Base-by-base conservation (phyloP, 73 alveolate species). In the Paramecium sonneborni region DNA sequence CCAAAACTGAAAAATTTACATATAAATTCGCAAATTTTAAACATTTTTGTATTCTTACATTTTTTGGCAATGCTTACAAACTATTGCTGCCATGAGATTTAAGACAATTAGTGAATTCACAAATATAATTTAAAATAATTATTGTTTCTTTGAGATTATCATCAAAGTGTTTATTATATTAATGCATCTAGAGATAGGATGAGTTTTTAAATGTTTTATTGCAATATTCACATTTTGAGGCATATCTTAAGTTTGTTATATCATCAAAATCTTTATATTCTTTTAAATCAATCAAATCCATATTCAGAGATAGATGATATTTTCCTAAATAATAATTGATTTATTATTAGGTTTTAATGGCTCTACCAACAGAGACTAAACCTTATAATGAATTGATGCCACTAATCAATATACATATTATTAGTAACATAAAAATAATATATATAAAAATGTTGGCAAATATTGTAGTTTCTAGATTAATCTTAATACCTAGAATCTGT, bases 141-240 rank as follows among this genome's bases (percentile, higher is more conserved):
- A 74, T 74, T 11, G 87, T 74, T 74, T 74, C 87, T 39, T 21
- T 12, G 2, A 62, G 48, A 11, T 74, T 39, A 5, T 28, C 57
- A 34, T 74, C 56, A 37, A 74, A 74, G 57, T 74, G 87, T 37
- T 37, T 74, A 39, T 74, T 74, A 15, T 37, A 74, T 74, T 74
- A 35, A 34, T 74, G 87, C 20, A 74, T n/a, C n/a, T 74, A 20
- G 0, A 74, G 37, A 39, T 74, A 74, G 56, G 87, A 74, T 28
- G 87, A 74, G 57, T 74, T 74, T 39, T 74, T 74, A 37, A 74
- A 74, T 74, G 87, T 74, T 74, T 74, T 74, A 39, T 74, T 74
- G 12, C 87, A 74, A 74, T 37, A 37, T 2, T 34, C 35, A 10
- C 87, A 74, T 74, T 74, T 74, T 12, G 87, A 32, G 8, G 30